Base-by-base conservation (phyloP, 1,139 yeast genomes). In the Lodderomyces theae region DNA sequence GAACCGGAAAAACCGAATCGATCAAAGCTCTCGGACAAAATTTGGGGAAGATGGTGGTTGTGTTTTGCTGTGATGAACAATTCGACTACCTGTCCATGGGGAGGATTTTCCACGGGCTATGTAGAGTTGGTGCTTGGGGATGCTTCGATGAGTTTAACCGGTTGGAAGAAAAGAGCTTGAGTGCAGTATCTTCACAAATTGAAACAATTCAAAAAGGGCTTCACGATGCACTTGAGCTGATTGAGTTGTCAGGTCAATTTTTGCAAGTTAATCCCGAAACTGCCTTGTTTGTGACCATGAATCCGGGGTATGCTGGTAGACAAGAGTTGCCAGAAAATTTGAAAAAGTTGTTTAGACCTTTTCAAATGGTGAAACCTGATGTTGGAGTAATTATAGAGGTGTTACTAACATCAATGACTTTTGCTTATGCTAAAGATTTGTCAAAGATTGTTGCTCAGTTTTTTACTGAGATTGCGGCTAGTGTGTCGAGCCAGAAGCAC, bases 81-180 rank as follows among this genome's bases (percentile, higher is more conserved):
- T 92, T 88, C 65, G 96, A 90, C 54, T 86, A 77, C 54, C 85
- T 77, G 44, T 79, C 96, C 0, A 84, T 90, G 65, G 80, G 88
- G 9, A 66, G 97, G 39, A 79, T 90, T 26, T 66, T 92, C 35
- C 58, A 80, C 13, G 98, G 98, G 40, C 70, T 89, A n/a, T 82
- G 94, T 47, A 81, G 81, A 49, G 79, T 89, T 5, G 96, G 96
- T 1, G 85, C 89, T 1, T 90, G 96, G 96, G 96, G 92, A 3
- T 90, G 97, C 58, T 92, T 92, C 63, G 98, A 92, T 60, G 98
- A 92, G 58, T 90, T 92, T 54, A 92, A 92, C 56, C 72, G 98
- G 49, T 71, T 92, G 37, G 82, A 82, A 38, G 79, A 77, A 44
- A 73, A 72, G 12, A 83, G 82, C 43, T 64, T 92, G 39, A 87